phyloP scores from a whole-genome alignment of 1,139 yeast species.

The Taphrina communis region DNA sequence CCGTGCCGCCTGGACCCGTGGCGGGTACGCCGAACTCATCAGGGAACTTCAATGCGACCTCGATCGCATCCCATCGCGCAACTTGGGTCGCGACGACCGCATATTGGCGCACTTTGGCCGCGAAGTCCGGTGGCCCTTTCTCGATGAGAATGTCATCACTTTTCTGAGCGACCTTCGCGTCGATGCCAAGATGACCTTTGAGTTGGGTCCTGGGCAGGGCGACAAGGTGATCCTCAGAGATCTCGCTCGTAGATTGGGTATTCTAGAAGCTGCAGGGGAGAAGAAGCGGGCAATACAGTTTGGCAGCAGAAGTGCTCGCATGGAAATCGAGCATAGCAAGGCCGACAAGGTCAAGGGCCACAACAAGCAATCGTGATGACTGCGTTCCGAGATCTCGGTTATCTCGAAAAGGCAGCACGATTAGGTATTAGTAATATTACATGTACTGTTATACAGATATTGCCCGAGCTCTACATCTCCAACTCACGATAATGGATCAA shows the following conservation, averaged over 20 bases:
- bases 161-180: conserved; percentile 56
- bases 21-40: conserved; percentile 53
- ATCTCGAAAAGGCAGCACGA: no score
- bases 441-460: neutral
- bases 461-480: neutral
- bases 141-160: conserved; percentile 67
- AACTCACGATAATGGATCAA: no score
- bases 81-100: conserved; percentile 88
- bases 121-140: conserved; percentile 86
- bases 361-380: conserved; percentile 1
- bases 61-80: conserved; percentile 72
- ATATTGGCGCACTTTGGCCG: conserved; percentile 86
- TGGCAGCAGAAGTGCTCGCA: conserved; percentile 93
- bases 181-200: conserved; percentile 49
- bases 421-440: neutral
- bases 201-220: conserved; percentile 49
- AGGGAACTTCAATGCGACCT: conserved; percentile 73
- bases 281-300: conserved; percentile 95
- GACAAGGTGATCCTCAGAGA: conserved; percentile 70
- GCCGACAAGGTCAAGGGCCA: conserved; percentile 49
- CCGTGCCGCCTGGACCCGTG: conserved; percentile 53
- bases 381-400: no score
- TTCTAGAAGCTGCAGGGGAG: conserved; percentile 69
- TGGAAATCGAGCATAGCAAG: conserved; percentile 75
- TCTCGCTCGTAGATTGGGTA: conserved; percentile 60